Conservation (phyloP, 331 rosid genomes). For the Acacia concinna region DNA sequence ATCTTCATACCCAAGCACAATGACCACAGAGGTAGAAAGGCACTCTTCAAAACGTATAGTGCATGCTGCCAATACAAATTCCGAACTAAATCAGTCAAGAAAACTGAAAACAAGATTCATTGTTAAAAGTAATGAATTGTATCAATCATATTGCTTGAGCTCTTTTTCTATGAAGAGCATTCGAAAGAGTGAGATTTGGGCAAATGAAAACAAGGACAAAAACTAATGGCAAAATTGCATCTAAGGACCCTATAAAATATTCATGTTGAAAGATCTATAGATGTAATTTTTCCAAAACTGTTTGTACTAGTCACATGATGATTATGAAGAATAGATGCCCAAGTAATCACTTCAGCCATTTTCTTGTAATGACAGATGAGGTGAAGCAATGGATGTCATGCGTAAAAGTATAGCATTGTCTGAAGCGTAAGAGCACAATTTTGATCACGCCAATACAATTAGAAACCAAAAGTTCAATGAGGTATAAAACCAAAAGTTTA, state of each 20-base stretch:
- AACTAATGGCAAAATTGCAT: background rate
- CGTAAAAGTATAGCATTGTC: background rate
- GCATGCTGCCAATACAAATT: slow-evolving; percentile 56
- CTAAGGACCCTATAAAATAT: background rate
- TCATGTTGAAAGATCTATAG: background rate
- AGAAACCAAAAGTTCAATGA: no score
- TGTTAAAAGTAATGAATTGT: background rate
- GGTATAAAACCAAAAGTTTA: slow-evolving; percentile 1
- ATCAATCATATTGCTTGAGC: background rate
- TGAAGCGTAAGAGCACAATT: slow-evolving; percentile 1
- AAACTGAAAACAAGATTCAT: slow-evolving; percentile 15
- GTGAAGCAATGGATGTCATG: background rate
- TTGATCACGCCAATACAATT: background rate
- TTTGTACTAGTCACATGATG: background rate
- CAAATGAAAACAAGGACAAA: slow-evolving; percentile 16
- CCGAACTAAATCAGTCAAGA: slow-evolving; percentile 23
- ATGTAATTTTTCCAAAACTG: background rate
- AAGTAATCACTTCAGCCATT: background rate
- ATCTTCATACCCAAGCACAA: slow-evolving; percentile 70
- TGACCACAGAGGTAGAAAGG: slow-evolving; percentile 67
- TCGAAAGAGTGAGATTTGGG: background rate
- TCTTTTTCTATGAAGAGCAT: background rate
- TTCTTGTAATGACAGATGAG: background rate
- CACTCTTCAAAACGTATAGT: slow-evolving; percentile 65
- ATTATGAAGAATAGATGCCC: background rate